Base-by-base conservation (phyloP, 2,329 filamentous ascomycete species). In the Trichoderma sp. region DNA sequence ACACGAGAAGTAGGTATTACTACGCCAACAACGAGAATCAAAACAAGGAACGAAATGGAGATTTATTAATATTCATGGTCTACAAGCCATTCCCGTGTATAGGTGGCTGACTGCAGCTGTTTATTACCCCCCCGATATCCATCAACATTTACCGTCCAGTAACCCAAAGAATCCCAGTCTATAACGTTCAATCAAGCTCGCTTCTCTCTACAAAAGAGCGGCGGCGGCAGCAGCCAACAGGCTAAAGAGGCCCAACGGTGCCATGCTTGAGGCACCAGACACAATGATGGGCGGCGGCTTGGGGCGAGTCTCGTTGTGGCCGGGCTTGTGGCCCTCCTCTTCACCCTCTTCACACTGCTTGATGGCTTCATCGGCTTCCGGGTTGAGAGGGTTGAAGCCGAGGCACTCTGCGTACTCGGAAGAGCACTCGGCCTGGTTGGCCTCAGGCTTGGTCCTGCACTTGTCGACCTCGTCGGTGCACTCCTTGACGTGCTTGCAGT, bases 151-250 rank as follows among this genome's bases (percentile, higher is more conserved):
- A 18, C 32, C 30, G 55, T 13, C 32, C 52, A n/a, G 18, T 16
- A 28, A 30, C 8, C 26, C 32, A 14, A 28, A 49, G n/a, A 55
- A n/a, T 43, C 11, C 49, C 28, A 28, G 21, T 39, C 16, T 6
- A 39, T 30, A 26, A 26, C 4, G 8, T 55, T 30, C 8, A 49
- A 0, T n/a, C 6, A 43, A 18, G 18, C 18, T 43, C 39, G 8
- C 8, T 24, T 14, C 18, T 14, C 8, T 16, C 70, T 76, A 76
- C 39, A 77, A 69, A 39, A 77, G 68, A 49, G 72, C 73, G 52
- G 75, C 26, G 26, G 72, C 72, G 59, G 74, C 75, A n/a, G 76
- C 69, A 30, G 75, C 71, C 24, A 76, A 61, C 8, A 76, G 46
- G 34, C 75, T 65, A 58, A 74, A 26, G 39, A 68, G 6, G 13